A percentile compares a stretch with the other conserved stretches of the same genome.
Conservation (phyloP, 768 basidiomycete species). For the Tylopilus cervinicoccineus region DNA sequence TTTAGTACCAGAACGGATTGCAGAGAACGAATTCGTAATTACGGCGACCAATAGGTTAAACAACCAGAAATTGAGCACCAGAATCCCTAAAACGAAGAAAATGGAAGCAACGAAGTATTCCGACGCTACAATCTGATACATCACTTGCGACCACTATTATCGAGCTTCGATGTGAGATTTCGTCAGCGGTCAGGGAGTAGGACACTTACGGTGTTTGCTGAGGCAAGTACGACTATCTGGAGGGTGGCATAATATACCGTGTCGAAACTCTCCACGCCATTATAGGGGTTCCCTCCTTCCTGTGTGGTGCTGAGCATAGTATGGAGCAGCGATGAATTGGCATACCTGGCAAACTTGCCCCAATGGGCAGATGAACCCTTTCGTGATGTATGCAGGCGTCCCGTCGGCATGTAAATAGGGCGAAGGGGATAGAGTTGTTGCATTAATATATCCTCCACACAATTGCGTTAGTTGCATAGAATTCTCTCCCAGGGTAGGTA, state of each 20-base stretch:
- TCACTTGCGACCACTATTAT: conserved; percentile 67
- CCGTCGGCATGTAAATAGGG: conserved; percentile 42
- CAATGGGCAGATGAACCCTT: conserved; percentile 88
- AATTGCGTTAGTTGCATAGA: conserved; percentile 48
- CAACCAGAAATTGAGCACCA: conserved; percentile 92
- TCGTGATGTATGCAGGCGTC: conserved; percentile 38
- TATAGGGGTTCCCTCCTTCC: conserved; percentile 64
- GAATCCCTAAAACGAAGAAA: conserved; percentile 80
- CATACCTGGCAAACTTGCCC: conserved; percentile 79
- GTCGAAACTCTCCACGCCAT: conserved; percentile 77
- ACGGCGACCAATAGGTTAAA: conserved; percentile 93
- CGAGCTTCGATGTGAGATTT: background rate
- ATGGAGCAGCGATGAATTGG: background rate
- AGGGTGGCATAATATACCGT: conserved; percentile 77
- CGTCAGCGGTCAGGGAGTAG: background rate
- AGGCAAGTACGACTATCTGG: conserved; percentile 83
- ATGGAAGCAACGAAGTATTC: conserved; percentile 87
- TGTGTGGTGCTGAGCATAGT: conserved; percentile 22
- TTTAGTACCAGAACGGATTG: conserved; percentile 80
- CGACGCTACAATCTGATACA: conserved; percentile 87
- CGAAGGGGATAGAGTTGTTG: conserved; percentile 42
- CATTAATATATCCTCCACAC: conserved; percentile 82
- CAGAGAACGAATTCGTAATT: conserved; percentile 90
- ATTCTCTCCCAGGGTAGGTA: conserved; percentile 50
- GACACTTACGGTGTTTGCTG: conserved; percentile 64